These are phyloP conservation scores for Oxalis stricta DNA, from an alignment of 441 rosid species.

Conservation along the genomic window DNA sequence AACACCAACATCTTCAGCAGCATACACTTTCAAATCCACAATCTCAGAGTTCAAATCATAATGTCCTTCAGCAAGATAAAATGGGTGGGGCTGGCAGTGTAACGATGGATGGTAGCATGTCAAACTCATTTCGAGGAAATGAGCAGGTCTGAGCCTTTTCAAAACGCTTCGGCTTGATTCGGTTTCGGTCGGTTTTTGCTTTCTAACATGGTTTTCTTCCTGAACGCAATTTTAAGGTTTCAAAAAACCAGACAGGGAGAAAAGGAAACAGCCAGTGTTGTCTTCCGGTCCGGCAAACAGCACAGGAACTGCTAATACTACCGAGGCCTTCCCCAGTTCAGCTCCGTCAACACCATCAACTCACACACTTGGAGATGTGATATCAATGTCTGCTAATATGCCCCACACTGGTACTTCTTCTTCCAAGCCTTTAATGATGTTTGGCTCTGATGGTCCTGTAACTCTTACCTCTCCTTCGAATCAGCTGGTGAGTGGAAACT, in stretches of 20 bases:
- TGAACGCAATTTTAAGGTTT: slow-evolving; percentile 40
- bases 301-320: slow-evolving; percentile 73
- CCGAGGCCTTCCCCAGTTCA: slow-evolving; percentile 74
- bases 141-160: slow-evolving; percentile 54
- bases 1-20: slow-evolving; percentile 41
- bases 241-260: slow-evolving; percentile 65
- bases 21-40: slow-evolving; percentile 56
- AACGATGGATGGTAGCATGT: slow-evolving; percentile 54
- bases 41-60: slow-evolving; percentile 48
- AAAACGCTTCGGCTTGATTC: background rate
- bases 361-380: slow-evolving; percentile 79
- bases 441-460: slow-evolving; percentile 54
- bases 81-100: slow-evolving; percentile 45
- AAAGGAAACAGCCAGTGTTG: slow-evolving; percentile 72
- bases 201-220: slow-evolving; percentile 19
- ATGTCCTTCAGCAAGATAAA: slow-evolving; percentile 56
- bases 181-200: too few species aligned
- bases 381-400: slow-evolving; percentile 64
- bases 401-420: slow-evolving; percentile 62
- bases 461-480: slow-evolving; percentile 68
- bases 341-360: slow-evolving; percentile 87
- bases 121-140: slow-evolving; percentile 64
- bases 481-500: slow-evolving; percentile 53
- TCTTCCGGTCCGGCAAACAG: slow-evolving; percentile 82
- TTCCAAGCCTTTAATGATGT: slow-evolving; percentile 55